phyloP scores from a whole-genome alignment of 805 yeast species.

The Tetrapisispora arboricola region DNA sequence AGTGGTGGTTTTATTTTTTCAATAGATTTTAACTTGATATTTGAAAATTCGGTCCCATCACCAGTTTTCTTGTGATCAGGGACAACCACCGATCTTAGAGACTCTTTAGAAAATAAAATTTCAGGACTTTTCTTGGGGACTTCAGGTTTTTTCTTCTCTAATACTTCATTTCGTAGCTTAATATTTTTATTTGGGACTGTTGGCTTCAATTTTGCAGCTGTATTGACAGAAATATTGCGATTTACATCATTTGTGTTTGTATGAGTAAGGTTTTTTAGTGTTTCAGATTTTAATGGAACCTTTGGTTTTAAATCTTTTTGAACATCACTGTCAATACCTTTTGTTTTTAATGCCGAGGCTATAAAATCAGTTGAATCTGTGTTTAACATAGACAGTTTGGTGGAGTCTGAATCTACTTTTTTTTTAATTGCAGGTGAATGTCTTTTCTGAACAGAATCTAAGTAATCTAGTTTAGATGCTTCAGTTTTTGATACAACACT shows the following conservation, averaged over 20 bases:
- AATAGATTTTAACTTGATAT: constrained; percentile 5
- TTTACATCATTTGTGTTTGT: neutral
- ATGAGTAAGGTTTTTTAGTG: neutral
- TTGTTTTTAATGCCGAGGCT: constrained; percentile 13
- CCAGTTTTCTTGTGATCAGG: neutral
- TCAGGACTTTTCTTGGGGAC: neutral
- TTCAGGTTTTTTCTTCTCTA: neutral
- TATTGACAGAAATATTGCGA: neutral
- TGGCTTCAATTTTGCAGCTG: neutral
- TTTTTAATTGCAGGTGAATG: neutral
- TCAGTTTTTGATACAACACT: too few species aligned
- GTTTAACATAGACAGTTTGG: neutral
- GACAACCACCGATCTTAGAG: neutral
- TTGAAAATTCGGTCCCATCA: neutral
- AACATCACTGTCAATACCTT: constrained; percentile 1
- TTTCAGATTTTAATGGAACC: constrained; percentile 10
- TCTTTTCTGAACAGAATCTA: constrained; percentile 17
- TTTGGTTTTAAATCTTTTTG: constrained; percentile 8
- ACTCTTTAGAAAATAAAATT: neutral
- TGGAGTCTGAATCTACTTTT: neutral
- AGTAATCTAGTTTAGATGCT: constrained; percentile 9
- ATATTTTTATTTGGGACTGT: neutral
- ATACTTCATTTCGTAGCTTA: neutral
- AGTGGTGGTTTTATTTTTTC: constrained; percentile 9
- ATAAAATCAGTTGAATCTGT: constrained; percentile 16